These are phyloP conservation scores for Cercis canadensis DNA, from an alignment of 306 rosid genomes.

Conservation along the genomic window DNA sequence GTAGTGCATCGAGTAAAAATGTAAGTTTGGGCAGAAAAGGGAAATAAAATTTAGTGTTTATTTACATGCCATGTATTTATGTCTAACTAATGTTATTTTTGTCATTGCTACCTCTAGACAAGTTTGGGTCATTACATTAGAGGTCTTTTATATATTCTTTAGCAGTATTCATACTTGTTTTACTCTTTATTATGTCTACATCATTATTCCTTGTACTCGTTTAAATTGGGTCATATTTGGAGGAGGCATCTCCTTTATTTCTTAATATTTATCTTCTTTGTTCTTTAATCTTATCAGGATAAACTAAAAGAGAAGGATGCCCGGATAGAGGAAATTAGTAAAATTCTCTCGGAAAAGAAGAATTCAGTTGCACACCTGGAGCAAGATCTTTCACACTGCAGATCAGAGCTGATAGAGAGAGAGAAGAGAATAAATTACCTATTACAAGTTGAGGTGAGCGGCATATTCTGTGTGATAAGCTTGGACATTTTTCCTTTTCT, in stretches of 20 bases:
- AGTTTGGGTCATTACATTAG: neutral
- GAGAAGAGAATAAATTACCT: conserved; percentile 72
- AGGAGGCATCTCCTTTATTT: neutral
- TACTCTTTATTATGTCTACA: neutral
- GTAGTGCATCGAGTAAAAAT: no score
- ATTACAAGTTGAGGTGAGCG: conserved; percentile 66
- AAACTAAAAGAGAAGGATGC: conserved; percentile 71
- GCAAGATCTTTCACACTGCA: conserved; percentile 71
- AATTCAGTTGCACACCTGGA: conserved; percentile 61
- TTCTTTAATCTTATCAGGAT: conserved; percentile 52
- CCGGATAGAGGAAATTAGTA: conserved; percentile 60
- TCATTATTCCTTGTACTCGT: neutral
- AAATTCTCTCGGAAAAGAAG: conserved; percentile 61
- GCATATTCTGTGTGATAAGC: conserved; percentile 17
- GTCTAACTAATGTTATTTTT: no score
- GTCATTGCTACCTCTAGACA: no score
- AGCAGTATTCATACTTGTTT: neutral
- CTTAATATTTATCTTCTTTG: neutral
- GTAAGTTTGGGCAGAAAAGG: no score
- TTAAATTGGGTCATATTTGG: neutral
- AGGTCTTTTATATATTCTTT: neutral
- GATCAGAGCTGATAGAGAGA: conserved; percentile 60
- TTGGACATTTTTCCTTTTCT: neutral
- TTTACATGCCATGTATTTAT: no score
- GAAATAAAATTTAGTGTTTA: no score